These are phyloP conservation scores for Alternaria dauci DNA, from an alignment of 2,329 filamentous ascomycete species.

Conservation along the genomic window DNA sequence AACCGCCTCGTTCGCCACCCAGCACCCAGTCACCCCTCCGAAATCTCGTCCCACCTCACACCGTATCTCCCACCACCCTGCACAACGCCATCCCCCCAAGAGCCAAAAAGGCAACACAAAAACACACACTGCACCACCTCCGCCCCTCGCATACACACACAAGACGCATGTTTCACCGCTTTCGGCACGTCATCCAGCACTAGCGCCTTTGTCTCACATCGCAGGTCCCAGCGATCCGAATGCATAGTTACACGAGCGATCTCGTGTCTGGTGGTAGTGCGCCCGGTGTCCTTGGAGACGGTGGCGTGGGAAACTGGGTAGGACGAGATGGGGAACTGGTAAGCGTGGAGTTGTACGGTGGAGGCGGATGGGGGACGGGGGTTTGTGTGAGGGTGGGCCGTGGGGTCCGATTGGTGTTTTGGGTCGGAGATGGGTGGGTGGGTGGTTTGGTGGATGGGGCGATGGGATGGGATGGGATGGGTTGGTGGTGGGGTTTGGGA, in stretches of 20 bases:
- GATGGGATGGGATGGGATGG: background rate
- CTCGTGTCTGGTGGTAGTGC: background rate
- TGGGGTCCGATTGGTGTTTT: constrained; percentile 42
- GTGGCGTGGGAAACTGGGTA: background rate
- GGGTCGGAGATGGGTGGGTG: constrained; percentile 8
- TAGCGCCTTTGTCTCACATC: background rate
- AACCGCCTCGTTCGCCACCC: background rate
- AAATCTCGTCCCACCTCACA: constrained; percentile 3
- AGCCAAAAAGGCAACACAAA: background rate
- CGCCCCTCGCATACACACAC: background rate
- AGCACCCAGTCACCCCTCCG: background rate
- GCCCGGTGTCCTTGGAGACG: background rate
- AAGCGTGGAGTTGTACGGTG: background rate
- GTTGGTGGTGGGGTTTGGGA: background rate
- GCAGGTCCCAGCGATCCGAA: constrained; percentile 1
- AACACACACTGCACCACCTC: background rate
- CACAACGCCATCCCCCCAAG: background rate
- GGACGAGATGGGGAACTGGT: background rate
- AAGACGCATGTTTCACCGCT: constrained; percentile 14
- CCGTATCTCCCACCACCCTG: background rate
- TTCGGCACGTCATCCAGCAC: background rate
- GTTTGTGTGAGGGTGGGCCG: constrained; percentile 27
- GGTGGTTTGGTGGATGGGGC: background rate
- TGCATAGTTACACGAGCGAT: constrained; percentile 5
- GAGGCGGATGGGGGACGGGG: constrained; percentile 6